These are phyloP conservation scores for Ceratocystis eucalypticola DNA, from an alignment of 2,329 filamentous ascomycete genomes.

Conservation along the genomic window DNA sequence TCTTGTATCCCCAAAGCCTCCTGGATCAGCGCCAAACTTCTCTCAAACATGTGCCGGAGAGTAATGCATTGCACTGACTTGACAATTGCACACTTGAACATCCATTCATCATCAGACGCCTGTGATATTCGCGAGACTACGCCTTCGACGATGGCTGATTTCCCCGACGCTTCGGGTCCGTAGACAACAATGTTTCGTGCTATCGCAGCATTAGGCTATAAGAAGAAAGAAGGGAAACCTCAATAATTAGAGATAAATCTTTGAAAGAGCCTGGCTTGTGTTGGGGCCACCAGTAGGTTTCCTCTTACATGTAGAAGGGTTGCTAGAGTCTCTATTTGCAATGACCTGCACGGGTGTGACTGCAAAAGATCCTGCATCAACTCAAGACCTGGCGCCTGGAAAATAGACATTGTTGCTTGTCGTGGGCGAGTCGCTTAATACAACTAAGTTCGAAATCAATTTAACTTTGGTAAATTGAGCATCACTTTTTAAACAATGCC, in stretches of 20 bases:
- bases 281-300: no score
- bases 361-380: conserved; percentile 34
- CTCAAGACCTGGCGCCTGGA: conserved; percentile 40
- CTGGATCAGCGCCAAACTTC: conserved; percentile 42
- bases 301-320: conserved; percentile 39
- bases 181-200: conserved; percentile 66
- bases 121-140: conserved; percentile 7
- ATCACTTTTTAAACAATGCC: background rate
- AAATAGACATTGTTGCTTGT: conserved; percentile 26
- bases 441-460: background rate
- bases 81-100: conserved; percentile 2
- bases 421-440: background rate
- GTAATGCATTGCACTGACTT: conserved; percentile 21
- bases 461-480: background rate
- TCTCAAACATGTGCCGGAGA: conserved; percentile 34
- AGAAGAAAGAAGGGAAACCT: background rate
- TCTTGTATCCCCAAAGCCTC: conserved; percentile 25
- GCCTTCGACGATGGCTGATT: conserved; percentile 52
- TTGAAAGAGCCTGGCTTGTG: no score
- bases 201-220: conserved; percentile 51
- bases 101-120: conserved; percentile 13
- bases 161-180: conserved; percentile 77
- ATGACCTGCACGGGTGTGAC: conserved; percentile 43
- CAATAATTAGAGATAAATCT: conserved; percentile 20
- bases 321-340: conserved; percentile 45